Evolutionary conservation across 139 green algal genomes (phyloP).

Genomic region (Chlamydomonas incerta): DNA sequence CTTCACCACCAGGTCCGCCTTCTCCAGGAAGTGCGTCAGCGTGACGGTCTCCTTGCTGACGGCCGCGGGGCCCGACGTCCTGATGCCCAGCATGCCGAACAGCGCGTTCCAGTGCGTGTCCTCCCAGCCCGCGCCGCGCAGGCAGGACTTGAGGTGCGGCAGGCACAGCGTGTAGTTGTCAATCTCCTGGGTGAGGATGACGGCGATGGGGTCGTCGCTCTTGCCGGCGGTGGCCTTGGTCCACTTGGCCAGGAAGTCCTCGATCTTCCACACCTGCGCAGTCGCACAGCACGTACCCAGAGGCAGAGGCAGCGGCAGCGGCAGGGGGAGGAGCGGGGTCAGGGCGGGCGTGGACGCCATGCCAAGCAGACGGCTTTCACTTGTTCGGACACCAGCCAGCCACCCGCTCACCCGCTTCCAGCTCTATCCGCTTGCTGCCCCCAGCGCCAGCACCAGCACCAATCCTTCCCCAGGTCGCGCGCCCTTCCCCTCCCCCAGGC

Average conservation of each 20-base stretch:
- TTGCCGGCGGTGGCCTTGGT: slow-evolving; percentile 53
- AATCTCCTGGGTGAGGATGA: slow-evolving; percentile 74
- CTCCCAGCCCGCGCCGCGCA: slow-evolving; percentile 79
- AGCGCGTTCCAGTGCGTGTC: slow-evolving; percentile 83
- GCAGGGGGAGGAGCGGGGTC: no score
- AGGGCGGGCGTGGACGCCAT: no score
- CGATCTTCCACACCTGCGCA: slow-evolving; percentile 75
- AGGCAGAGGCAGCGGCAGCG: no score
- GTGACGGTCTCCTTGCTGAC: slow-evolving; percentile 78
- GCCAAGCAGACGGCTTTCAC: no score
- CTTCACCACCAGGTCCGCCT: slow-evolving; percentile 66
- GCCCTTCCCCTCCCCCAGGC: no score
- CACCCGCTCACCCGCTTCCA: no score
- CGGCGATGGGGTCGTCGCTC: slow-evolving; percentile 63
- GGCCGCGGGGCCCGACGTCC: slow-evolving; percentile 57
- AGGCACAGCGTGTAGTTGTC: slow-evolving; percentile 70
- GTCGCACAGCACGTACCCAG: no score
- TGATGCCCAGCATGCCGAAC: slow-evolving; percentile 76
- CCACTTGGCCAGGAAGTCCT: slow-evolving; percentile 89
- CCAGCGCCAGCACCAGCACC: no score
- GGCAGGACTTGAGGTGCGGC: slow-evolving; percentile 75
- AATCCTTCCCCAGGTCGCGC: no score
- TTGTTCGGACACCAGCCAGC: background rate
- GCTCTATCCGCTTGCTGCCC: no score
- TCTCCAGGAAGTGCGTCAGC: slow-evolving; percentile 79